Conservation (phyloP, 2,329 filamentous ascomycete species). For the Nakataea oryzae region DNA sequence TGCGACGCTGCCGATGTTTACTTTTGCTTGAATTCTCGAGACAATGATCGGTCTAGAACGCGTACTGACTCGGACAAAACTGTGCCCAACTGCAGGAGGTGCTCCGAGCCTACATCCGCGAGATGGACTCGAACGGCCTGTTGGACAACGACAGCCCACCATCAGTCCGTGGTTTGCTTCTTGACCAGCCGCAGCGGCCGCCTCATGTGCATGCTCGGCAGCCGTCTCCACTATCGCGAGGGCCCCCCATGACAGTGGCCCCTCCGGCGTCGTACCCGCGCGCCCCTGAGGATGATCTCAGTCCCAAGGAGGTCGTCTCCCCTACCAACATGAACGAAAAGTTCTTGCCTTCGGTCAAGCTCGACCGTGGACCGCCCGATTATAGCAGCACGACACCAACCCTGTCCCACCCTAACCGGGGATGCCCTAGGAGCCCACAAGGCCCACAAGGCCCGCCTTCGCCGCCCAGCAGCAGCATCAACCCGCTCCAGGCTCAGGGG, state of each 20-base stretch:
- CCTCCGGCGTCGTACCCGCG: constrained; percentile 10
- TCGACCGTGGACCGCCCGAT: constrained; percentile 15
- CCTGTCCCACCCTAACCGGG: neutral
- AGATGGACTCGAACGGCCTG: constrained; percentile 40
- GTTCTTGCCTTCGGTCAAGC: constrained; percentile 26
- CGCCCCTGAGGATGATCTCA: constrained; percentile 9
- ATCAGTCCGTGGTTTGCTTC: constrained; percentile 40
- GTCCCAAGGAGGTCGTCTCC: constrained; percentile 24
- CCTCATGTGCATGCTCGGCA: neutral
- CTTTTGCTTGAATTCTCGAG: no score
- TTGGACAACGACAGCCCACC: constrained; percentile 32
- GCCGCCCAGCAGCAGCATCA: neutral
- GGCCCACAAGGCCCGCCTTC: neutral
- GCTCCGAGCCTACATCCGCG: constrained; percentile 49
- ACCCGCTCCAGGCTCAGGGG: neutral
- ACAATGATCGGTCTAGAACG: neutral
- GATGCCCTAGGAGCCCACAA: neutral
- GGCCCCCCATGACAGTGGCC: constrained; percentile 8
- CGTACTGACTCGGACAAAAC: neutral
- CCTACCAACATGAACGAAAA: constrained; percentile 27
- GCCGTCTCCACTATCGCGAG: constrained; percentile 11
- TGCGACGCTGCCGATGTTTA: neutral
- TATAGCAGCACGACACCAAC: constrained; percentile 1
- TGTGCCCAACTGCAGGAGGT: constrained; percentile 34
- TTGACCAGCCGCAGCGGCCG: constrained; percentile 22